Conservation (phyloP, 345 rosid species). For the Carallia pectinifolia region DNA sequence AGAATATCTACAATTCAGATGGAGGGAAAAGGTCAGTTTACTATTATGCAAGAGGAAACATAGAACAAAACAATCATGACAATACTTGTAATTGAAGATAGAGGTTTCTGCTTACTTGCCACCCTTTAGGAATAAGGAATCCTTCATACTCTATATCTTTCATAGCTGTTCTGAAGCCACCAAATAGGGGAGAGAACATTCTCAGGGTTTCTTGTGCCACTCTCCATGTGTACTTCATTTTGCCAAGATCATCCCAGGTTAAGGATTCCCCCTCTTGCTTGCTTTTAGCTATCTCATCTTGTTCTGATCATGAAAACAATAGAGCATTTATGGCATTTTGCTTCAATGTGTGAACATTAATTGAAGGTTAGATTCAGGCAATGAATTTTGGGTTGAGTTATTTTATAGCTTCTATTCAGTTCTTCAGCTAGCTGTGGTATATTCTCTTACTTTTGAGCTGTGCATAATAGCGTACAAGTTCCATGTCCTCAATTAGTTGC, state of each 20-base stretch:
- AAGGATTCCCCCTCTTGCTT: conserved; percentile 38
- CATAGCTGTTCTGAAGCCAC: conserved; percentile 45
- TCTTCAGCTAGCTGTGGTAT: no score
- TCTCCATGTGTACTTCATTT: conserved; percentile 64
- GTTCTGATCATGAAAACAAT: conserved; percentile 39
- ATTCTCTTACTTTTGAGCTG: no score
- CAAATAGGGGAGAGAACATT: conserved; percentile 43
- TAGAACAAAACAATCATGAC: not conserved
- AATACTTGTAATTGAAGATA: not conserved
- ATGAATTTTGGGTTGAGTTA: no score
- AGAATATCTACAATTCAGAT: conserved; percentile 32
- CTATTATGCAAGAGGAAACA: not conserved
- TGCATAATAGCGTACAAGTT: no score
- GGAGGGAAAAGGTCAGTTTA: not conserved
- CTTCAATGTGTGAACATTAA: no score
- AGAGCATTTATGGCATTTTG: not conserved
- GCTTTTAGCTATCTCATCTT: conserved; percentile 43
- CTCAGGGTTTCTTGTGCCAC: conserved; percentile 58
- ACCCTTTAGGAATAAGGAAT: conserved; percentile 48
- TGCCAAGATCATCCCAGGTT: conserved; percentile 54
- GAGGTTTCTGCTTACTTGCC: conserved; percentile 42
- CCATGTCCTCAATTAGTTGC: no score
- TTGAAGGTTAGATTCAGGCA: no score
- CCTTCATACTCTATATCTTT: conserved; percentile 41
- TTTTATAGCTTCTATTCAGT: no score